A percentile compares a stretch with the other conserved stretches of the same genome.
These are phyloP conservation scores for Magnusiomyces paraingens DNA, from an alignment of 1,139 yeast species.

Conservation along the genomic window DNA sequence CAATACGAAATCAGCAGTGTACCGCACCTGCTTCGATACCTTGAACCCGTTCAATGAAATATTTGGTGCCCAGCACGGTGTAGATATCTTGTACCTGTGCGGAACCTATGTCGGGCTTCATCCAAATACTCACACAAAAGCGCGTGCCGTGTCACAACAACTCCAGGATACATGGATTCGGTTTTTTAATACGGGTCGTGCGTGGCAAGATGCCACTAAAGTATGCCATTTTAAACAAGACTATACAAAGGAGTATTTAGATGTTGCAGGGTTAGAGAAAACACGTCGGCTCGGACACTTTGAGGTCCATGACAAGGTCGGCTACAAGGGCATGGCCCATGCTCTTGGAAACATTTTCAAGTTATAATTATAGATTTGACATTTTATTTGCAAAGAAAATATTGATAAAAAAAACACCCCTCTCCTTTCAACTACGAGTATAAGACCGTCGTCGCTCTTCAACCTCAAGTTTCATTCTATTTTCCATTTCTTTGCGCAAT, in stretches of 20 bases:
- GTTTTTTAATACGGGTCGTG: slow-evolving; percentile 6
- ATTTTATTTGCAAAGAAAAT: no score
- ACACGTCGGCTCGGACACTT: slow-evolving; percentile 1
- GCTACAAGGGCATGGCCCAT: slow-evolving; percentile 1
- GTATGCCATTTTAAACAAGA: background rate
- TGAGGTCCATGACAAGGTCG: slow-evolving; percentile 2
- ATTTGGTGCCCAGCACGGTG: slow-evolving; percentile 13
- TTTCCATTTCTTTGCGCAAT: no score
- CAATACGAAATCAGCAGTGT: background rate
- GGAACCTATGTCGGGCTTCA: slow-evolving; percentile 8
- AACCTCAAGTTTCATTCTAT: no score
- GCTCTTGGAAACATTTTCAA: background rate
- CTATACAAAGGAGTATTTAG: background rate
- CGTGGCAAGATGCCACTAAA: slow-evolving; percentile 4
- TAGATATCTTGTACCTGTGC: slow-evolving; percentile 14
- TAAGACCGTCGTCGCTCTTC: no score
- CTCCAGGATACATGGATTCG: slow-evolving; percentile 11
- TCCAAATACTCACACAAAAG: background rate
- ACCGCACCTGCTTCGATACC: slow-evolving; percentile 13
- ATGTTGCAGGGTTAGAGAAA: background rate
- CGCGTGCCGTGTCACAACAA: background rate
- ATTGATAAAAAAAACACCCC: no score
- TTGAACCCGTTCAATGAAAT: slow-evolving; percentile 12
- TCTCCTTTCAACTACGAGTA: no score
- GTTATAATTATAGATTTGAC: background rate